These are phyloP conservation scores for Psilocybe sp. DNA, from an alignment of 768 basidiomycete genomes.

Conservation along the genomic window DNA sequence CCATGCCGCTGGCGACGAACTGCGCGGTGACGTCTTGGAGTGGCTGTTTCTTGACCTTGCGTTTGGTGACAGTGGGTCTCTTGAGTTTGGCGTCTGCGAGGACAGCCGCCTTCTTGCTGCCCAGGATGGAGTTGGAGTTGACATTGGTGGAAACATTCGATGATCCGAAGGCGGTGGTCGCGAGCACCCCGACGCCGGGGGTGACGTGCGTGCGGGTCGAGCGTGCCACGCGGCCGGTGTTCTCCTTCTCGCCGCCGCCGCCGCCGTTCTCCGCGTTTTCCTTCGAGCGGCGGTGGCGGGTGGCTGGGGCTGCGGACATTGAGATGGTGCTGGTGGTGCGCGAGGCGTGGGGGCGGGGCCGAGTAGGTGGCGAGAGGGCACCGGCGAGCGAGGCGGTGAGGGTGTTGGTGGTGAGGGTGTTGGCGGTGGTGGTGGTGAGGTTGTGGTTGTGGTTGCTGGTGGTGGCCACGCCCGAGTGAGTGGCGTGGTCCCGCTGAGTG, in stretches of 20 bases:
- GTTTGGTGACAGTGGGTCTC: constrained; percentile 13
- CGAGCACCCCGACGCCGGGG: constrained; percentile 11
- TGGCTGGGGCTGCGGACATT: too few species aligned
- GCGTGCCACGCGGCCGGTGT: constrained; percentile 4
- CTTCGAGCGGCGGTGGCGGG: too few species aligned
- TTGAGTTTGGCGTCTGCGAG: constrained; percentile 8
- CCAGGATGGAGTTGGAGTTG: not conserved
- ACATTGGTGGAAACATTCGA: not conserved
- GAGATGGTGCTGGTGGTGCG: too few species aligned
- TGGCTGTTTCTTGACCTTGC: constrained; percentile 27
- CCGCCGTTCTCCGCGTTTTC: constrained; percentile 6
- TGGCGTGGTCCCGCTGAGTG: constrained; percentile 24
- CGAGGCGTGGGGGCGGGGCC: too few species aligned
- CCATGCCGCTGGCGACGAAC: constrained; percentile 19
- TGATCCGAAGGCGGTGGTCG: constrained; percentile 1
- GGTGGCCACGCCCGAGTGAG: constrained; percentile 6
- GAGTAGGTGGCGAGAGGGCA: too few species aligned
- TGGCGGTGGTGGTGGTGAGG: too few species aligned
- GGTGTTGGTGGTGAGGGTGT: constrained; percentile 10
- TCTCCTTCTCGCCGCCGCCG: constrained; percentile 24
- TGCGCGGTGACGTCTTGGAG: constrained; percentile 33
- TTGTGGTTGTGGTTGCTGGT: constrained; percentile 15
- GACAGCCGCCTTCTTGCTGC: not conserved
- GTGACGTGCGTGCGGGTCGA: constrained; percentile 13
- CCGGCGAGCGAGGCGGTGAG: too few species aligned